phyloP scores from a whole-genome alignment of 768 basidiomycete species.

The Lepiota venenata region DNA sequence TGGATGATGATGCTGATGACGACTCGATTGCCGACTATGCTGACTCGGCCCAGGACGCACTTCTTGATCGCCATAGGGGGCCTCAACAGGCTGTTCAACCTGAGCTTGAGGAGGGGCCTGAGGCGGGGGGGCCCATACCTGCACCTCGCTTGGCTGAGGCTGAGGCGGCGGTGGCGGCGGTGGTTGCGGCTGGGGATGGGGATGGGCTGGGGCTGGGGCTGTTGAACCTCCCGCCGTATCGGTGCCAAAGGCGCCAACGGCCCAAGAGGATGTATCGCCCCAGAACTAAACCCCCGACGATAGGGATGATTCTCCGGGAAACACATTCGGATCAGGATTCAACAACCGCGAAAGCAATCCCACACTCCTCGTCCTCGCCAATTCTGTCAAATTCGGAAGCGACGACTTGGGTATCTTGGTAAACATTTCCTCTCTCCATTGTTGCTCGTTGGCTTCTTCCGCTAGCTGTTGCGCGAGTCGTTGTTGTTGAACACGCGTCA shows the following conservation, averaged over 20 bases:
- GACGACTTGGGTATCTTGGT: conserved; percentile 66
- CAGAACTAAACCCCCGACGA: conserved; percentile 43
- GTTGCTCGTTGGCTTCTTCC: conserved; percentile 46
- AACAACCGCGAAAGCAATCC: conserved; percentile 67
- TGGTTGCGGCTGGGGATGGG: conserved; percentile 17
- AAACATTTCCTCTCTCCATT: conserved; percentile 68
- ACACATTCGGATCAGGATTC: conserved; percentile 63
- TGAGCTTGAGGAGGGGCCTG: neutral
- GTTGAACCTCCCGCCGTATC: neutral
- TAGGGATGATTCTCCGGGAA: conserved; percentile 61
- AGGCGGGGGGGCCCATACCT: neutral
- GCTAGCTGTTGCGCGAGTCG: conserved; percentile 32
- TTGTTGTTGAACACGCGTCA: conserved; percentile 11
- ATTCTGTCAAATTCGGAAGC: conserved; percentile 50
- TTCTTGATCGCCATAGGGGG: neutral
- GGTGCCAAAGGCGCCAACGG: neutral
- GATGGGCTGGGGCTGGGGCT: conserved; percentile 18
- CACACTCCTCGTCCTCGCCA: conserved; percentile 32
- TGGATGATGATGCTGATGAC: conserved; percentile 4
- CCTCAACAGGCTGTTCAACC: neutral
- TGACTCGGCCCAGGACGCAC: neutral
- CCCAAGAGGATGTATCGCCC: conserved; percentile 37
- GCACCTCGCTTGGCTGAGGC: neutral
- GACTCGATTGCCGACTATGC: conserved; percentile 7
- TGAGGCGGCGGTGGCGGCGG: no score